Percentiles rank a stretch among this genome's conserved stretches.
Conservation (phyloP, 257 asterid species). For the Przewalskia tangutica region DNA sequence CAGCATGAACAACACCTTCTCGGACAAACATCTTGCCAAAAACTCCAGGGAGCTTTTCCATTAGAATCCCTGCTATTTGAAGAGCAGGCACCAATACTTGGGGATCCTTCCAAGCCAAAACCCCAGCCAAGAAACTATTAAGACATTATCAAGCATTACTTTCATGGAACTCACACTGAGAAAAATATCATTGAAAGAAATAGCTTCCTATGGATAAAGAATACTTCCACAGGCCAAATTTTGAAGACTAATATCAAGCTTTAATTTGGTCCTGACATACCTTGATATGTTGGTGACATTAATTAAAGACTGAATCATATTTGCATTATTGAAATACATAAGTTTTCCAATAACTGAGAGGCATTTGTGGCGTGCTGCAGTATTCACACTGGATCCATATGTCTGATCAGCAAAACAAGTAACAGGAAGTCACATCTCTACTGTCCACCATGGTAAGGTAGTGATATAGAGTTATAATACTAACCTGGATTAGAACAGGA, state of each 20-base stretch:
- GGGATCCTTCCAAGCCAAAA: constrained; percentile 99
- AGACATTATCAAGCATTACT: not conserved
- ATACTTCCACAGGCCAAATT: not conserved
- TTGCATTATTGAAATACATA: constrained; percentile 88
- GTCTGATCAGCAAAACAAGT: constrained; percentile 38
- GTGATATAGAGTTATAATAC: constrained; percentile 5
- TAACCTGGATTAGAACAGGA: constrained; percentile 87
- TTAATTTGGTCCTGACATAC: constrained; percentile 21
- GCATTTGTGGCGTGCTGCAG: constrained; percentile 94
- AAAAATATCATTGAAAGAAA: not conserved
- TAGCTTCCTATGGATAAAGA: not conserved
- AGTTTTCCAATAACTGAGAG: constrained; percentile 91
- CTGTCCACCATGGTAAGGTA: not conserved
- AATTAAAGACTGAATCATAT: constrained; percentile 65
- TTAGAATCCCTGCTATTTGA: constrained; percentile 86
- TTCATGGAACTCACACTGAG: not conserved
- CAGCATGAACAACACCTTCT: constrained; percentile 98
- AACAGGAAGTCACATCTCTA: not conserved
- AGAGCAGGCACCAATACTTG: constrained; percentile 92
- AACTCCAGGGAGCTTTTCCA: constrained; percentile 92
- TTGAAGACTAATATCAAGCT: not conserved
- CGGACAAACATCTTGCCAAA: constrained; percentile 86
- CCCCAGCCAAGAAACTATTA: constrained; percentile 86
- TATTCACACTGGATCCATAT: constrained; percentile 94
- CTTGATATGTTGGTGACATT: constrained; percentile 76